These are phyloP conservation scores for Fusarium sp. DNA, from an alignment of 2,329 filamentous ascomycete species.

Conservation along the genomic window DNA sequence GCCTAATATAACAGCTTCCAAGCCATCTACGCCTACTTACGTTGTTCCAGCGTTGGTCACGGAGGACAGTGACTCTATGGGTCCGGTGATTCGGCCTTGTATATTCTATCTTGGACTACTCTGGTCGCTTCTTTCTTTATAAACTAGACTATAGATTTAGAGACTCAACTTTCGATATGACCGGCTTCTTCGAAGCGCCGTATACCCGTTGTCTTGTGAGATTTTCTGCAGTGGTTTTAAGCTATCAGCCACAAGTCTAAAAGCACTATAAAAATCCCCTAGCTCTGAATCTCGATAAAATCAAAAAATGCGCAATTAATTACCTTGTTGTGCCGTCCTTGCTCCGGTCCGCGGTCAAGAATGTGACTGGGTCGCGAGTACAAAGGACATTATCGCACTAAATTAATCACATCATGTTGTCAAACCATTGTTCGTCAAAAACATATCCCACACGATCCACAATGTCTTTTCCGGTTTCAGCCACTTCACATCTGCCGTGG, in stretches of 20 bases:
- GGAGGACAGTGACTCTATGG: not conserved
- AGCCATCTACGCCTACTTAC: not conserved
- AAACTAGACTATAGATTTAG: not conserved
- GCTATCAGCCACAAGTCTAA: not conserved
- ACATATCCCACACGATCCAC: not conserved
- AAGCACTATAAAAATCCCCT: accelerated
- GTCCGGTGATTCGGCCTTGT: accelerated
- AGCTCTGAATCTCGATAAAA: accelerated
- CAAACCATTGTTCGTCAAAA: not conserved
- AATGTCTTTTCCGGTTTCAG: not conserved
- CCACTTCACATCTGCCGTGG: not conserved
- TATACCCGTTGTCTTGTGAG: accelerated
- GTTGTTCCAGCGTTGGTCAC: not conserved
- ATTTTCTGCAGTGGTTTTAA: not conserved
- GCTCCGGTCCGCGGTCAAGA: not conserved
- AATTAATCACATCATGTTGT: not conserved
- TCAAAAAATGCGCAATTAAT: accelerated
- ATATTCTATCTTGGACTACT: not conserved
- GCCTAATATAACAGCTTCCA: not conserved
- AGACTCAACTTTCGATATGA: accelerated
- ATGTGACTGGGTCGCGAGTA: accelerated
- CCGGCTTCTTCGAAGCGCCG: accelerated
- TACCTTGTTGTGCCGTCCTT: not conserved
- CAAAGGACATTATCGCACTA: not conserved
- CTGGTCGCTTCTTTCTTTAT: accelerated